Percentiles rank a stretch among this genome's conserved stretches.
Evolutionary conservation across 1,284 basidiomycete species (phyloP).

Genomic region (Xerocomus alliaceus): DNA sequence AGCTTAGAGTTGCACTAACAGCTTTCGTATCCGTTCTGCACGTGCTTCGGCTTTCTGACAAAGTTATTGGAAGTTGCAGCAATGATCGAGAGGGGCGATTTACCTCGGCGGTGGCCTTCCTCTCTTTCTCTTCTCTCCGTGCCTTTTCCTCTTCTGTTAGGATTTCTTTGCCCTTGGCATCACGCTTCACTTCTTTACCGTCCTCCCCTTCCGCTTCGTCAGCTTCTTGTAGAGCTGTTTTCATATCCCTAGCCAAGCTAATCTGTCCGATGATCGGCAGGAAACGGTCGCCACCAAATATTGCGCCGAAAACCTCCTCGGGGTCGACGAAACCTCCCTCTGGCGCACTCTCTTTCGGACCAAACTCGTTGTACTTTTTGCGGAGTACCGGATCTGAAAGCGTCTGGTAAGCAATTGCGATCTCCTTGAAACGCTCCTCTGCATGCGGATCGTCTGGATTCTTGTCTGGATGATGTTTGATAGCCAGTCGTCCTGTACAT

Average conservation of each 20-base stretch:
- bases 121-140: constrained; percentile 78
- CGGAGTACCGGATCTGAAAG: constrained; percentile 87
- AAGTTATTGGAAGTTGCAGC: constrained; percentile 18
- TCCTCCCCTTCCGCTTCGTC: constrained; percentile 74
- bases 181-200: constrained; percentile 50
- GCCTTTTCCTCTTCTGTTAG: constrained; percentile 86
- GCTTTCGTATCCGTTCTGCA: constrained; percentile 80
- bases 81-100: constrained; percentile 10
- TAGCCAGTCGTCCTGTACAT: constrained; percentile 81
- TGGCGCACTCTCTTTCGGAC: constrained; percentile 78
- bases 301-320: constrained; percentile 89
- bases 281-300: constrained; percentile 90
- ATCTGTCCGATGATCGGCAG: constrained; percentile 84
- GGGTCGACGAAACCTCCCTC: constrained; percentile 77
- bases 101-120: constrained; percentile 74
- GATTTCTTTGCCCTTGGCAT: constrained; percentile 73
- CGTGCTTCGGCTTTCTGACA: constrained; percentile 80
- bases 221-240: constrained; percentile 93
- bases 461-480: constrained; percentile 92
- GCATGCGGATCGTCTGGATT: constrained; percentile 93
- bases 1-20: constrained; percentile 45
- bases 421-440: constrained; percentile 89
- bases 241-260: constrained; percentile 94
- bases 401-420: constrained; percentile 88
- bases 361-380: constrained; percentile 94